Base-by-base conservation (phyloP, 208 protist genomes). In the Trypanosoma platydactyli region DNA sequence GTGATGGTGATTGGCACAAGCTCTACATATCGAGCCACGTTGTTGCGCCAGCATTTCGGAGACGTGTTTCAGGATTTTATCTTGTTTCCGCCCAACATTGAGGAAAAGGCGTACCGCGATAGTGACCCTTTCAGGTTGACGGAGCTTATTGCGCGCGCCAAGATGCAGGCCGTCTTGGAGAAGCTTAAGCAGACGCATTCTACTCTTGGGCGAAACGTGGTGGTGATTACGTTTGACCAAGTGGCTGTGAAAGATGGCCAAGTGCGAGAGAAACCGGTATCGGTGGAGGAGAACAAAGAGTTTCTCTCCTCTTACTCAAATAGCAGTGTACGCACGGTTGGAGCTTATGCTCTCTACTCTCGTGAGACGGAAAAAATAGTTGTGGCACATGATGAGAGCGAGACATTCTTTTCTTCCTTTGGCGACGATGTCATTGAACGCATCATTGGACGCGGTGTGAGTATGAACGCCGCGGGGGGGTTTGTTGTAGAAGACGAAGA, bases 221-320 rank as follows among this genome's bases (percentile, higher is more conserved):
- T 92, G 13, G 85, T 77, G 2, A 60, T 95, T 0, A 91, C 88
- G 5, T 94, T 91, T 77, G 90, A 96, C 64, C 90, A 96, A 65
- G 90, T 96, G 0, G 66, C 49, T 18, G 84, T 94, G 54, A 92
- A 77, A 64, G 58, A 84, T 29, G 77, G 74, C 20, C 74, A 96
- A 46, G 83, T 96, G 20, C 90, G 90, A 12, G 87, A 96, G 56
- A 96, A 96, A 62, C 90, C 90, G 2, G 61, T 64, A 16, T 78
- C 69, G 7, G 33, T 42, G 16, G 81, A 79, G 40, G 73, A 96
- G 59, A 69, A 64, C 6, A 41, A 55, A 12, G 41, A 27, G 16
- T 96, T 92, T 67, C 68, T 96, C 16, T 35, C 24, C 13, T 77
- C 65, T 18, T 96, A 96, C 65, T 91, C 83, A 0, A 71, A 77